Evolutionary conservation across 495 filamentous ascomycete species (phyloP), one percentile per base, ranked within the genome.

Genomic region (Xylaria sp.): DNA sequence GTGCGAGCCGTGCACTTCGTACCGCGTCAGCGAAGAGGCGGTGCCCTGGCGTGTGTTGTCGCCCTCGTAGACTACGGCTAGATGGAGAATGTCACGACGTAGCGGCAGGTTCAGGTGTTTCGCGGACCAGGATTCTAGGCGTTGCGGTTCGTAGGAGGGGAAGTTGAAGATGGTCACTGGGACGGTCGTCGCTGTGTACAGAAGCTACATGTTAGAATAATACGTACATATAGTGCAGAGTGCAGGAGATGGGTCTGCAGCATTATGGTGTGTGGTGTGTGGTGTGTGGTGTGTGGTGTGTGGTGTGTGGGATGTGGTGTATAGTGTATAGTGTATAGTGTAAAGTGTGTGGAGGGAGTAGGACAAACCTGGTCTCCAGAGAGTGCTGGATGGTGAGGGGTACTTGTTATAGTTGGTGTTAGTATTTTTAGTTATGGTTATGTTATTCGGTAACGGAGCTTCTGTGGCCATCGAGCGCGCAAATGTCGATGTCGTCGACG

Each of bases 51-150:
- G 92, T 67, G 93, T 91, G 61, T 82, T 88, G 85, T 98, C 94
- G 76, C 93, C 96, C 83, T 99, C 96, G 88, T 91, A 98, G 70
- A 97, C 79, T 24, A 98, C 88, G 70, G 97, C 96, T 37, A 95
- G 89, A 81, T 98, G 97, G 24, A 99, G 90, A 68, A 99, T 90
- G 76, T 99, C 96, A 76, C 92, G 90, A 12, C 96, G 93, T 19
- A 97, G 85, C 7, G 96, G 96, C 57, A 98, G 87, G 77, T 90
- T 79, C 7, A 99, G 90, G 78, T 98, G 92, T 71, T 91, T 92
- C 69, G 87, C 80, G 9, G 92, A 90, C 85, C 94, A 98, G 78
- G 89, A 80, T 71, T 92, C 88, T 79, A 97, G 92, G 44, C 90
- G 87, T 58, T 90, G 78, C 29, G 96, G 96, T 80, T 97, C 94